Conservation (phyloP, 768 basidiomycete genomes). For the Leccinum variicolor region DNA sequence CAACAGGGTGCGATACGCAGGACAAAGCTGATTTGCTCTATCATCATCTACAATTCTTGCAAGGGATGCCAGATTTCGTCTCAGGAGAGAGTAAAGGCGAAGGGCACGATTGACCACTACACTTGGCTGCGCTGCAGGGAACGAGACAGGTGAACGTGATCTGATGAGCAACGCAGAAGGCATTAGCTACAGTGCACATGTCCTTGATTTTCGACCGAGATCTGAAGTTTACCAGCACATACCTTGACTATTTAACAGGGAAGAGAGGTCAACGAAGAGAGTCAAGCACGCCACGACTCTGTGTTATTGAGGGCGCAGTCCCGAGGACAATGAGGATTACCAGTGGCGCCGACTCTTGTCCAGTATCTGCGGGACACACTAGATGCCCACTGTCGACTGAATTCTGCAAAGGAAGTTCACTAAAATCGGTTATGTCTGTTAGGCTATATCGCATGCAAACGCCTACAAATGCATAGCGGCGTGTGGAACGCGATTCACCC, state of each 20-base stretch:
- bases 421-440: neutral
- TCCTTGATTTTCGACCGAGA: conserved; percentile 1
- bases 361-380: conserved; percentile 1
- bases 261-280: neutral
- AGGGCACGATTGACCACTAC: neutral
- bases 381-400: conserved; percentile 1
- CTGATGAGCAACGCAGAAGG: conserved; percentile 4
- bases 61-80: neutral
- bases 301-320: neutral
- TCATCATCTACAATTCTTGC: conserved; percentile 4
- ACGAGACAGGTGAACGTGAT: neutral
- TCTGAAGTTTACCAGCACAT: conserved; percentile 12
- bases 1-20: neutral
- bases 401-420: neutral
- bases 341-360: conserved; percentile 12
- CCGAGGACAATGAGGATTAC: neutral
- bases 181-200: conserved; percentile 15
- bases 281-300: neutral
- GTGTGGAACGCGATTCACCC: conserved; percentile 8
- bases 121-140: neutral
- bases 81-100: accelerated
- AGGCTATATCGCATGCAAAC: conserved; percentile 1
- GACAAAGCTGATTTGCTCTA: conserved; percentile 3
- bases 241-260: conserved; percentile 17
- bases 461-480: neutral